Base-by-base conservation (phyloP, 139 green algal genomes). In the Chlorella sp. region DNA sequence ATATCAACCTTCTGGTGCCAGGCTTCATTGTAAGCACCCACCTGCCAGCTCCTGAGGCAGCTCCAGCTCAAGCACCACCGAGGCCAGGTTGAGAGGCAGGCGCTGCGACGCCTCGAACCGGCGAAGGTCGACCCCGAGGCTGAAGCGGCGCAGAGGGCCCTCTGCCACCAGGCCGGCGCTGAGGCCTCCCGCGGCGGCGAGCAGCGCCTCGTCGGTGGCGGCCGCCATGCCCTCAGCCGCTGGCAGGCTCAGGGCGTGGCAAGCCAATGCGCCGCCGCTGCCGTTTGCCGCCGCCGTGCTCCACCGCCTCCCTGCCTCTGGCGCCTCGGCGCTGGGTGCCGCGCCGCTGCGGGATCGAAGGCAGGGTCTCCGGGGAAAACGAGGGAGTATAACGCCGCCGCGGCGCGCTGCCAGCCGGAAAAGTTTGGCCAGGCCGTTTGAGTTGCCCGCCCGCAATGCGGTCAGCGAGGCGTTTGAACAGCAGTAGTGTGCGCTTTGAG, bases 11-110 rank as follows among this genome's bases (percentile, higher is more conserved):
- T n/a, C n/a, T n/a, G n/a, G n/a, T 17, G 46, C 8, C 46, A 54
- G 8, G 8, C 11, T 11, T 54, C 46, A 7, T 54, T 7, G 22
- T 4, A 41, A 77, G 41, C 72, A 75, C 46, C 60, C 58, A 88
- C 84, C 84, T 79, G 75, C 54, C 48, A 89, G 82, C 40, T 62
- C 82, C 4, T 54, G n/a, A 3, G 86, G 86, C 41, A 89, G 67
- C n/a, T 77, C 62, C 34, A 89, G 75, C 36, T 87, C 72, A 2
- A 89, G 62, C 51, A 81, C 84, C 13, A 89, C 58, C 30, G 76
- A 73, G 20, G 86, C 81, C 56, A 89, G 76, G 54, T 76, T 76
- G 32, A 78, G 70, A 5, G 82, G 86, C 58, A 89, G 36, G 17
- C 75, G 64, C 5, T 19, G 43, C 22, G 76, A 69, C 24, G 86